Evolutionary conservation across 768 basidiomycete species (phyloP).

Genomic region (Podaxis sp.): DNA sequence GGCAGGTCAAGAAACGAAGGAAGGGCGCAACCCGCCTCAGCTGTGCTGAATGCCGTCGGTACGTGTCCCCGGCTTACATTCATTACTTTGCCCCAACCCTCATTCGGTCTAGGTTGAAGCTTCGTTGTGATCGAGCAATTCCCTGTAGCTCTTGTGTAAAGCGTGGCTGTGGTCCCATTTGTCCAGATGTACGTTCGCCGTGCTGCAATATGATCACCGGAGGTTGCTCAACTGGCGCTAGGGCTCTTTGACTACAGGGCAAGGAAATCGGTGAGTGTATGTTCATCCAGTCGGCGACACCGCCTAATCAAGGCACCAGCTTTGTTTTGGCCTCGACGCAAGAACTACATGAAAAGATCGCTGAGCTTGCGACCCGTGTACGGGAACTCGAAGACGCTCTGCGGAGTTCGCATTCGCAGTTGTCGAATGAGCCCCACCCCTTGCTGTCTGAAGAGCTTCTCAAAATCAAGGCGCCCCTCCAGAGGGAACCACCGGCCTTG

Average conservation of each 20-base stretch:
- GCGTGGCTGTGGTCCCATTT: conserved; percentile 78
- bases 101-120: conserved; percentile 48
- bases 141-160: conserved; percentile 83
- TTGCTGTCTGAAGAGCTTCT: conserved; percentile 73
- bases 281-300: not conserved
- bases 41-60: conserved; percentile 82
- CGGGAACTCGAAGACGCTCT: conserved; percentile 77
- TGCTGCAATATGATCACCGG: conserved; percentile 11
- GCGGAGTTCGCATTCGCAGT: conserved; percentile 54
- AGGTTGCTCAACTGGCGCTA: conserved; percentile 19
- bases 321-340: conserved; percentile 81
- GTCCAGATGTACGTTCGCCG: conserved; percentile 62
- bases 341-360: conserved; percentile 81
- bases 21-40: conserved; percentile 77
- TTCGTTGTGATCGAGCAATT: conserved; percentile 73
- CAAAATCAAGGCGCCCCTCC: conserved; percentile 73
- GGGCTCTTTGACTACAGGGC: conserved; percentile 68
- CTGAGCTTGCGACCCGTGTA: conserved; percentile 69
- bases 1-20: conserved; percentile 54
- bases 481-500: conserved; percentile 54
- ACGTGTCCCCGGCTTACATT: conserved; percentile 7
- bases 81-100: conserved; percentile 12
- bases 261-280: conserved; percentile 66
- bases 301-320: conserved; percentile 29
- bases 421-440: conserved; percentile 62